phyloP scores from a whole-genome alignment of 2,329 filamentous ascomycete genomes.

The Bretziella fagacearum region DNA sequence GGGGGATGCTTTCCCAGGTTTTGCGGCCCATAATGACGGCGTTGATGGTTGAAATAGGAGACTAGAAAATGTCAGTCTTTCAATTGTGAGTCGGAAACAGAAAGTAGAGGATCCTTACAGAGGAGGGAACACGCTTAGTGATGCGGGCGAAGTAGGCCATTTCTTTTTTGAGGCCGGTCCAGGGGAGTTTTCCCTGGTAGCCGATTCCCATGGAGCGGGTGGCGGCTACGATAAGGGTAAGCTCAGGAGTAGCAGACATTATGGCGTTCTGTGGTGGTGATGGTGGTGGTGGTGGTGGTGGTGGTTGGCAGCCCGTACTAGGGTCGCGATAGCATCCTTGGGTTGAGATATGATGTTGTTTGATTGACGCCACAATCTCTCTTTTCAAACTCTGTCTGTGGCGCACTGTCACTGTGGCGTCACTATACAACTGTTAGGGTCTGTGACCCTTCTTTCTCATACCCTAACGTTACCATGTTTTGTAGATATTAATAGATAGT shows the following conservation, averaged over 20 bases:
- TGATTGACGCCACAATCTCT: too few relatives aligned
- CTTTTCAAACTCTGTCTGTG: too few relatives aligned
- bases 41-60: slow-evolving; percentile 31
- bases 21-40: slow-evolving; percentile 95
- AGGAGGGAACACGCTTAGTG: slow-evolving; percentile 47
- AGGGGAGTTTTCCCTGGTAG: slow-evolving; percentile 59
- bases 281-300: background rate
- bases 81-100: background rate
- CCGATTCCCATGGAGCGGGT: slow-evolving; percentile 88
- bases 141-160: slow-evolving; percentile 92
- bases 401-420: too few relatives aligned
- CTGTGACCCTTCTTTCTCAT: too few relatives aligned
- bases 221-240: slow-evolving; percentile 88
- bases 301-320: too few relatives aligned
- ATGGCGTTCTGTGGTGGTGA: background rate
- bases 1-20: slow-evolving; percentile 84
- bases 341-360: too few relatives aligned
- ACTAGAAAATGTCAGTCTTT: slow-evolving; percentile 16
- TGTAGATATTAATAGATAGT: too few relatives aligned
- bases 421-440: too few relatives aligned
- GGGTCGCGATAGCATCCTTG: background rate
- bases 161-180: slow-evolving; percentile 75
- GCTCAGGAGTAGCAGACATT: slow-evolving; percentile 25
- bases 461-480: too few relatives aligned
- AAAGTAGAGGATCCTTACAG: slow-evolving; percentile 19